These are phyloP conservation scores for Alternaria longipes DNA, from an alignment of 2,329 filamentous ascomycete genomes.

Conservation along the genomic window DNA sequence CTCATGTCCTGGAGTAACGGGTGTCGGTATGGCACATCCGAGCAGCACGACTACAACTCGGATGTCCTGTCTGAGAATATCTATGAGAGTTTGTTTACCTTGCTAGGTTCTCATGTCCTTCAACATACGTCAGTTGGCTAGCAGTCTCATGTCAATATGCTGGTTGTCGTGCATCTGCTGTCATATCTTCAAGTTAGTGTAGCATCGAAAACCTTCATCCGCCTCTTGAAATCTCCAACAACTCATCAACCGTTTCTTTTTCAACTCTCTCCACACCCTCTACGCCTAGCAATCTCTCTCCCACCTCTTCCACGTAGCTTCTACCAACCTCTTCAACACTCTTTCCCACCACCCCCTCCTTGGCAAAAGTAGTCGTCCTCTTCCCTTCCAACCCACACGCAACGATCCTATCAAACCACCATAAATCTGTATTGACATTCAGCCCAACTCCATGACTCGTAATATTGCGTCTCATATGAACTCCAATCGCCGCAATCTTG, in stretches of 20 bases:
- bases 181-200: not conserved
- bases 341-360: constrained; percentile 56
- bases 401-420: constrained; percentile 79
- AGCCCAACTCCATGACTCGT: constrained; percentile 85
- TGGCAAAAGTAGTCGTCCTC: constrained; percentile 76
- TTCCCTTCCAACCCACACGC: constrained; percentile 87
- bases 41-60: not conserved
- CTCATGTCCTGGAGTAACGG: not conserved
- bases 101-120: not conserved
- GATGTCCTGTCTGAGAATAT: not conserved
- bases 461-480: constrained; percentile 87
- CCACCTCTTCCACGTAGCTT: constrained; percentile 55
- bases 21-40: not conserved
- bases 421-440: constrained; percentile 73
- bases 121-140: not conserved
- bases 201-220: not conserved
- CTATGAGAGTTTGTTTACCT: not conserved
- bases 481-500: constrained; percentile 91
- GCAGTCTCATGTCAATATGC: not conserved
- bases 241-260: constrained; percentile 23
- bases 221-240: constrained; percentile 1
- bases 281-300: constrained; percentile 34
- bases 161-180: not conserved
- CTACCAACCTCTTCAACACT: constrained; percentile 52
- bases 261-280: constrained; percentile 31